These are phyloP conservation scores for Blastocystis sp. DNA, from an alignment of 352 stramenopile genomes.

Conservation along the genomic window DNA sequence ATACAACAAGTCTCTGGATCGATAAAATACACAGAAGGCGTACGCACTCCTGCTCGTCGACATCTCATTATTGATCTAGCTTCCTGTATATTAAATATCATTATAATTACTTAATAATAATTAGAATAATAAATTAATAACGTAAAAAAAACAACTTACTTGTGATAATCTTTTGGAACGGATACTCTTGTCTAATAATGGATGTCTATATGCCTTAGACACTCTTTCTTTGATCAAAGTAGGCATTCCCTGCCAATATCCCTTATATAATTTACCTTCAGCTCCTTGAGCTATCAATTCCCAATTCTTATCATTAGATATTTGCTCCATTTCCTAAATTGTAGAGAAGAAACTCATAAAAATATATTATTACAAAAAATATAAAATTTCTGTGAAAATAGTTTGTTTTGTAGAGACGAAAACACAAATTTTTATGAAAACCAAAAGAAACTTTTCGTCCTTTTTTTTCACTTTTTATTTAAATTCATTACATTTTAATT, in stretches of 20 bases:
- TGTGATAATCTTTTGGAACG: constrained; percentile 43
- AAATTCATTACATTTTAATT: too few species aligned
- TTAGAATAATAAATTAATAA: too few species aligned
- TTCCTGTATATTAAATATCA: constrained; percentile 38
- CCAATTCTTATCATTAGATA: too few species aligned
- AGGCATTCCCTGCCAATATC: constrained; percentile 41
- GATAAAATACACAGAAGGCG: constrained; percentile 42
- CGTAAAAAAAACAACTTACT: neutral
- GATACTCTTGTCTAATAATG: constrained; percentile 45
- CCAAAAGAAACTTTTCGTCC: too few species aligned
- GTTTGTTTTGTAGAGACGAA: too few species aligned
- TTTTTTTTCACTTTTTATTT: too few species aligned
- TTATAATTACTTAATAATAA: too few species aligned
- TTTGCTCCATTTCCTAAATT: too few species aligned
- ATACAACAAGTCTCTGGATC: constrained; percentile 44
- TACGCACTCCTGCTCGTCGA: constrained; percentile 42
- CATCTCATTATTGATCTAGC: constrained; percentile 42
- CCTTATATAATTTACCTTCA: constrained; percentile 32
- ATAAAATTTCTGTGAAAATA: too few species aligned
- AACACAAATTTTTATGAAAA: too few species aligned
- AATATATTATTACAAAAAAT: too few species aligned
- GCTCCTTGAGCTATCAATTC: constrained; percentile 32
- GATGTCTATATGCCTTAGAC: constrained; percentile 46
- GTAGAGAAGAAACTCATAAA: too few species aligned
- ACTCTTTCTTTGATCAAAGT: constrained; percentile 48